Conservation (phyloP, 768 basidiomycete species). For the Mycena vulgaris region DNA sequence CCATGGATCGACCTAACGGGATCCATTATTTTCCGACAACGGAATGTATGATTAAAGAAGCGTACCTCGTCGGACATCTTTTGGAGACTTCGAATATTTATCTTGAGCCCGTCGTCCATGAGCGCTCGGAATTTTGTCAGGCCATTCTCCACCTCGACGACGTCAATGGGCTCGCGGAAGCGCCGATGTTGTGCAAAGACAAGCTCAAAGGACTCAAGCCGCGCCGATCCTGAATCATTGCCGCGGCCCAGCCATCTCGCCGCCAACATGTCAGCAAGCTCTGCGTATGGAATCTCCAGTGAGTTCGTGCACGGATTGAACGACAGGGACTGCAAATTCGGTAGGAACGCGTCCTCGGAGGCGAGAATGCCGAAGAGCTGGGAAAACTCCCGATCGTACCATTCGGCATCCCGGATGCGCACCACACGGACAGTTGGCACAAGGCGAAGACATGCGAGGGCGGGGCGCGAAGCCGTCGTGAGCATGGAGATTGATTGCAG, state of each 20-base stretch:
- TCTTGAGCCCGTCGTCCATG: neutral
- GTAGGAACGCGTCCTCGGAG: neutral
- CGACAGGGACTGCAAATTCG: neutral
- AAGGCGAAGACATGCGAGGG: neutral
- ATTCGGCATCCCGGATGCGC: neutral
- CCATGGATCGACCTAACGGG: too few species aligned
- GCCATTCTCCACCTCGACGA: neutral
- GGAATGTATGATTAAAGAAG: neutral
- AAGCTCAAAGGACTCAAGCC: conserved; percentile 14
- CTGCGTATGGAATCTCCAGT: conserved; percentile 5
- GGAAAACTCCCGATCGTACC: neutral
- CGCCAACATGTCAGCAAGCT: neutral
- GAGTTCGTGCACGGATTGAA: neutral
- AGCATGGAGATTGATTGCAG: neutral
- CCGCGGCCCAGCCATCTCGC: neutral
- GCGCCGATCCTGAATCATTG: neutral
- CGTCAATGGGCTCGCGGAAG: neutral
- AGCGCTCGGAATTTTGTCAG: neutral
- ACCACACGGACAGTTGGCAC: neutral
- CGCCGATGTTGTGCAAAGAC: neutral
- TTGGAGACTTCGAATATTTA: neutral
- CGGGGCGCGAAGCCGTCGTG: neutral
- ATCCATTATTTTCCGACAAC: too few species aligned
- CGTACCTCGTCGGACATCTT: neutral
- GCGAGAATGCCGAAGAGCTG: neutral